Base-by-base conservation (phyloP, 805 yeast genomes). In the Monosporozyma aerobia region DNA sequence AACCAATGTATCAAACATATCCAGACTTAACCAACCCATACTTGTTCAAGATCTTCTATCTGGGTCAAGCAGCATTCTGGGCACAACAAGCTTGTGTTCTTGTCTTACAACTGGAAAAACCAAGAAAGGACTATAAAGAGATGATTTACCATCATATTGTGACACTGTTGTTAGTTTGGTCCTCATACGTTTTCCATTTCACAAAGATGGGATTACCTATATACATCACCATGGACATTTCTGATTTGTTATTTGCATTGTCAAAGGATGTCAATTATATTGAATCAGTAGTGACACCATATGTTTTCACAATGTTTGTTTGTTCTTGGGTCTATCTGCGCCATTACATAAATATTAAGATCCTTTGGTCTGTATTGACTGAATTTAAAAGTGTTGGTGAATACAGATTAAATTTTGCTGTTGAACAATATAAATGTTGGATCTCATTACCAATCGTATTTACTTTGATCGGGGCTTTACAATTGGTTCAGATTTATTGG, bases 51-150 rank as follows among this genome's bases (percentile, higher is more conserved):
- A 69, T 81, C 13, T 94, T 85, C 66, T 94, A 94, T 68, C 74
- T 94, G 55, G 82, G 87, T 41, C 98, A 94, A 73, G 97, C 98
- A 5, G 86, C 97, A 4, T 94, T 89, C 70, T 94, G 99, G 99
- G 83, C 90, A 22, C 99, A 94, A 73, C 99, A 94, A 72, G 83
- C 95, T 1, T 81, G 87, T 43, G 86, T 94, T 33, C 75, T 94
- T 57, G 72, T 81, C 46, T 75, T 94, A 57, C 96, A 86, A 69
- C 77, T 94, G 55, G 99, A 94, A 70, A 88, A 88, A 68, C 98
- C 97, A 54, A 80, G 99, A 69, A 90, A 89, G 70, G 99, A 94
- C 69, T 90, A 83, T 71, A 74, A 82, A 61, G 99, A 94, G 70
- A 78, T 94, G 57, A 87, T 92, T 43, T 82, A 88, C 70, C 99